Evolutionary conservation across 192 early-diverging fungal genomes (phyloP), one percentile per base, ranked within the genome.

Genomic region (Entophlyctis helioformis): DNA sequence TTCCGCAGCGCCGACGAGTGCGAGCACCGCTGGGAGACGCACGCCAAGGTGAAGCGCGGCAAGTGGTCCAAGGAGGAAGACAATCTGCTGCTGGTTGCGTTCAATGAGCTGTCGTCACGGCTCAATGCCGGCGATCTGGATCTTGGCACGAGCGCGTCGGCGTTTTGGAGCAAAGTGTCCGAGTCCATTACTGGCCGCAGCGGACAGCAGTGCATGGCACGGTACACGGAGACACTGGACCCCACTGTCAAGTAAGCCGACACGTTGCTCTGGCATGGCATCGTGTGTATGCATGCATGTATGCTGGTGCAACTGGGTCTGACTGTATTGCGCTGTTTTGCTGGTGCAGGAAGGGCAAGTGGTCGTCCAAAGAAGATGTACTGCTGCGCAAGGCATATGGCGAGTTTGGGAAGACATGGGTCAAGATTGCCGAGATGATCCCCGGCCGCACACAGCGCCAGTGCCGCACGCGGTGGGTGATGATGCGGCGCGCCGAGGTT

Each of bases 401-500:
- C 20, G 66, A 67, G 63, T 76, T 70, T 57, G 80, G 77, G n/a
- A 69, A 78, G 36, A 72, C 83, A 58, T 94, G 90, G 90, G 83
- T 84, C 46, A 81, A 83, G 41, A 81, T 94, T 39, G 85, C 88
- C 22, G 79, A 83, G 47, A 68, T 65, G 42, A 82, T 94, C 39
- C 66, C 67, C 4, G 89, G 87, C n/a, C 71, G 90, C 12, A 94
- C 85, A 8, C 88, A 94, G 61, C 79, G 89, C 48, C 88, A 91
- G 50, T 94, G 90, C 49, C 79, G 88, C 18, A 89, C 89, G 52
- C 64, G 90, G 28, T 93, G 89, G 89, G 22, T 66, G 16, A 53
- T 57, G 38, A 34, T 66, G 3, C 42, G 39, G 34, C n/a, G n/a
- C n/a, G n/a, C n/a, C n/a, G n/a, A n/a, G n/a, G n/a, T n/a, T n/a